Evolutionary conservation across 345 rosid species (phyloP), one percentile per base, ranked within the genome.

Genomic region (Streptanthus diversifolius): DNA sequence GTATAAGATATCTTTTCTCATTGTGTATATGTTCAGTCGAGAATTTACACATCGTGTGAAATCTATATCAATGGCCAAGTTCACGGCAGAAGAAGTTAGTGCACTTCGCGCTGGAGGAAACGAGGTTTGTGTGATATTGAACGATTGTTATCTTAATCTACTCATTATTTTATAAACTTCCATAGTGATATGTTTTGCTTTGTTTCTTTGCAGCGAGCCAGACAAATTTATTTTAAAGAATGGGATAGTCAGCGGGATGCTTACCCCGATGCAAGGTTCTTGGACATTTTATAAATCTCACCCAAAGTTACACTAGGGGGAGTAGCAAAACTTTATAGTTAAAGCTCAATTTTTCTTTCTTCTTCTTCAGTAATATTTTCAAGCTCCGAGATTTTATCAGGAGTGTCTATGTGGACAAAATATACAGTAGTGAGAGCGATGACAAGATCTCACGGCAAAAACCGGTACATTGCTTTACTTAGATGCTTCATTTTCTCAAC

Each of bases 31-130:
- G 6, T 80, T 14, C 78, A 95, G 99, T 61, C 90, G 96, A 24
- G 99, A 91, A 66, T 95, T 95, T 66, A 90, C 95, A 5, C 99
- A 88, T 76, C 80, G 97, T 29, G 92, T 95, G 68, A 95, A 95
- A 71, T 91, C 99, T 5, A 71, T 95, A 49, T 95, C 96, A 3
- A 90, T 90, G 96, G 95, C 99, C 25, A 95, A 84, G 76, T 95
- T 95, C 70, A 85, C 82, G 24, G 73, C 82, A 30, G 95, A 95
- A 65, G 98, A 95, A 88, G 97, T 85, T 40, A 80, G 52, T 68
- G 82, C 85, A 67, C 96, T 93, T 76, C 88, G 84, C 44, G 90
- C 85, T 2, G 97, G 82, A 43, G 98, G 96, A 48, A 93, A 93
- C 78, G 90, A 89, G 97, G 98, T 88, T 49, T 71, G 33, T 59